Base-by-base conservation (phyloP, 2,329 filamentous ascomycete genomes). In the Torrubiella hemipterigena region DNA sequence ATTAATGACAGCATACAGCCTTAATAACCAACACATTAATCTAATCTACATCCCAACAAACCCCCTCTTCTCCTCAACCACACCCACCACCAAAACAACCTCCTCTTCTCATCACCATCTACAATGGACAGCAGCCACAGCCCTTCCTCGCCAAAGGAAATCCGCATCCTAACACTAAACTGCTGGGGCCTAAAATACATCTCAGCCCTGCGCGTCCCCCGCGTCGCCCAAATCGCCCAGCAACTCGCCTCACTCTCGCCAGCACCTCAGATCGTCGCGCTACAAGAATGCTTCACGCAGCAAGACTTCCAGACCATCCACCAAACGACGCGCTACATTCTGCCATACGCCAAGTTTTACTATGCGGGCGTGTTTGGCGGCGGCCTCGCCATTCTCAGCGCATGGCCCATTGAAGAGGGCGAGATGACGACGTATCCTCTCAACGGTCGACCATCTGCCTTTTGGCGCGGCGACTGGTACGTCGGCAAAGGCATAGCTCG, bases 111-210 rank as follows among this genome's bases (percentile, higher is more conserved):
- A 31, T 26, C 29, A 28, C 33, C 31, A 17, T 35, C 24, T 37
- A 42, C 20, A 29, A 40, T 25, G 52, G 50, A 39, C 44, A 48
- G 33, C 40, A 46, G 6, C 25, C 31, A n/a, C 52, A 48, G 42
- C 73, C 69, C 13, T 60, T 59, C 19, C 9, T 23, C 18, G 8
- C 31, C 31, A 9, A 10, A 6, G 8, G 68, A 77, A 35, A 71
- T 96, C 50, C 79, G 81, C 48, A 67, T 96, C 43, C 62, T 95
- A 42, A 91, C 84, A 5, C 73, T 94, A 53, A 98, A 98, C 59
- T 95, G 86, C 73, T 96, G 91, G 89, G 91, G 91, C 31, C 75
- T 96, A 38, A 89, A 93, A 49, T 85, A 76, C 60, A 68, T 96
- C 48, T 78, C 87, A 31, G 77, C 78, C 42, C 72, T 82, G 43